A percentile compares a stretch with the other conserved stretches of the same genome.
Conservation (phyloP, 2,329 filamentous ascomycete genomes). For the Botrytis fragariae region DNA sequence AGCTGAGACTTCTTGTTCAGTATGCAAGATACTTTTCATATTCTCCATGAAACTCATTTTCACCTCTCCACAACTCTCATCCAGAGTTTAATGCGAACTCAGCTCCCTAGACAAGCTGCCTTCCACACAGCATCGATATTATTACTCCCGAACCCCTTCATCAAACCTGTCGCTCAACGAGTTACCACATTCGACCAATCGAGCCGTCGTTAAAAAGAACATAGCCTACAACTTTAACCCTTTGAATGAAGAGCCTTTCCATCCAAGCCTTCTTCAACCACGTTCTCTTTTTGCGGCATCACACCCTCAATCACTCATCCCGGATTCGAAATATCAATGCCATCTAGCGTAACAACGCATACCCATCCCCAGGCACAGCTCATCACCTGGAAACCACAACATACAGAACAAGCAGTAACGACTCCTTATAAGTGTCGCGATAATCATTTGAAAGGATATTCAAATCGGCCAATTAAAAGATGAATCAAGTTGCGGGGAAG, state of each 20-base stretch:
- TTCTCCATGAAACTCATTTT: neutral
- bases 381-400: slow-evolving; percentile 58
- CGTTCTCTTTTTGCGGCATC: slow-evolving; percentile 45
- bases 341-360: slow-evolving; percentile 46
- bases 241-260: slow-evolving; percentile 52
- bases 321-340: slow-evolving; percentile 46
- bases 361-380: slow-evolving; percentile 42
- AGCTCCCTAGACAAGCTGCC: neutral
- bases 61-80: neutral
- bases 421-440: slow-evolving; percentile 53
- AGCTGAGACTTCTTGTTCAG: neutral
- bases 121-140: neutral
- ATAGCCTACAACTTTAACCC: slow-evolving; percentile 50
- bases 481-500: slow-evolving; percentile 47
- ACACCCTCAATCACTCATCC: slow-evolving; percentile 47
- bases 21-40: neutral
- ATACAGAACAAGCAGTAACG: slow-evolving; percentile 54
- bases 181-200: slow-evolving; percentile 48
- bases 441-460: slow-evolving; percentile 59
- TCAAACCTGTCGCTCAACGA: slow-evolving; percentile 42
- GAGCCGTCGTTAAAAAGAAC: slow-evolving; percentile 49
- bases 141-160: neutral
- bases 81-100: neutral
- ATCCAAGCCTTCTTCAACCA: slow-evolving; percentile 46
- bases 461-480: slow-evolving; percentile 52